Base-by-base conservation (phyloP, 2,329 filamentous ascomycete species). In the Fusarium albidum region DNA sequence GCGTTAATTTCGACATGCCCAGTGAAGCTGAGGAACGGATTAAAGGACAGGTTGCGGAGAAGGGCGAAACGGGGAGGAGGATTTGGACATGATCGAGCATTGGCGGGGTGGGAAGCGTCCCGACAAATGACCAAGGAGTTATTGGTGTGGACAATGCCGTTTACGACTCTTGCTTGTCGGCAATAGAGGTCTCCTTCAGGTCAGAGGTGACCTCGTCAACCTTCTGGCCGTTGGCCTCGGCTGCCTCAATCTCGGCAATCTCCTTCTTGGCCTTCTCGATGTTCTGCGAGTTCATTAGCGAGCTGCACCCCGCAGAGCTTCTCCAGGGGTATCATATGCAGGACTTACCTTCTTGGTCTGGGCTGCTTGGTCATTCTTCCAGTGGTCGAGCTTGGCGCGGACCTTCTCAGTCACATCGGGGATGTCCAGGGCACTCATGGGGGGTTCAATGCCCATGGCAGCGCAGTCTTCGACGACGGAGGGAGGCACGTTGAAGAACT, bases 221-320 rank as follows among this genome's bases (percentile, higher is more conserved):
- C 56, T 78, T 79, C 60, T 81, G 78, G 56, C 73, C 79, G 69
- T 78, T 79, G 63, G 76, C 75, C 60, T 80, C 80, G 57, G 75
- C 78, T 47, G 78, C 75, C 68, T 97, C 94, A 49, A 98, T 85
- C 65, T 88, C 87, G 72, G 93, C 91, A 59, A 99, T 96, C 75
- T 97, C 92, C 76, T 94, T 94, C 81, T 96, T 90, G 57, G 95
- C 95, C 77, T 97, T 96, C 61, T 92, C 91, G 57, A 98, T 89
- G 82, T 99, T 99, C 95, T 98, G 69, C 25, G 33, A 21, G 32
- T 8, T 26, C 8, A 55, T 77, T 69, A 77, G 69, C 52, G 63
- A 60, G 47, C 7, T 28, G 45, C 10, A 26, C 13, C 28, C 5
- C 28, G 17, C 31, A 27, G 18, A 14, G 5, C 9, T 12, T 3